These are phyloP conservation scores for Phylloporus sp. DNA, from an alignment of 1,284 basidiomycete species.

Conservation along the genomic window DNA sequence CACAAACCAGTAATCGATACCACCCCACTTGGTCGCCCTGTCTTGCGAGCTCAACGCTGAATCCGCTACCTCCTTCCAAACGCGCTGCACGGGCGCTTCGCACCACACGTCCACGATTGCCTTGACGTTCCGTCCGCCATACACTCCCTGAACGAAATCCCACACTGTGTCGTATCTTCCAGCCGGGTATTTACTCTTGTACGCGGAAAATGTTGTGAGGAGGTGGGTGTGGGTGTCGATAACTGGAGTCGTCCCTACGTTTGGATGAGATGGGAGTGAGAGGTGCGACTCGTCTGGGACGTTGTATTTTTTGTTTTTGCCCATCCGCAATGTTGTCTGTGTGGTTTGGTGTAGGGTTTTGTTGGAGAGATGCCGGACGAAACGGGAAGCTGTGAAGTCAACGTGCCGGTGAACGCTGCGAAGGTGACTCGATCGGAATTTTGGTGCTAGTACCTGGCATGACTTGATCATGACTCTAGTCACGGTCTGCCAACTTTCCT, in stretches of 20 bases:
- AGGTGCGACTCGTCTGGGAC: constrained; percentile 42
- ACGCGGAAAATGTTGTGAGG: constrained; percentile 70
- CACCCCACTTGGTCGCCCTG: constrained; percentile 62
- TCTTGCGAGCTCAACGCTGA: constrained; percentile 64
- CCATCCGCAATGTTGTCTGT: constrained; percentile 29
- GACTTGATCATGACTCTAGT: no score
- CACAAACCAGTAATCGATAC: constrained; percentile 77
- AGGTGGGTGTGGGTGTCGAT: constrained; percentile 85
- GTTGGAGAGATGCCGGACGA: neutral
- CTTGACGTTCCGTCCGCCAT: constrained; percentile 61
- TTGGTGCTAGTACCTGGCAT: no score
- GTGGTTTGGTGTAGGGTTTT: constrained; percentile 5
- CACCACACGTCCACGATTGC: constrained; percentile 86
- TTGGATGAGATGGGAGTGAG: constrained; percentile 39
- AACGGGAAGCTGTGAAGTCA: constrained; percentile 6
- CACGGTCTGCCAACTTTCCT: no score
- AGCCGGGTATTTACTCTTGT: constrained; percentile 64
- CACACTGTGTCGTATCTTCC: constrained; percentile 61
- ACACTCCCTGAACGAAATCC: constrained; percentile 72
- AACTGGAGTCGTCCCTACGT: constrained; percentile 49
- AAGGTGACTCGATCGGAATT: no score
- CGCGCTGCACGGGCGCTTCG: constrained; percentile 68
- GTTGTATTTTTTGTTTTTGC: constrained; percentile 45
- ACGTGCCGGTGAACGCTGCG: neutral
- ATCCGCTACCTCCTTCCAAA: constrained; percentile 78